These are phyloP conservation scores for Populus hybrid DNA, from an alignment of 441 rosid species.

Conservation along the genomic window DNA sequence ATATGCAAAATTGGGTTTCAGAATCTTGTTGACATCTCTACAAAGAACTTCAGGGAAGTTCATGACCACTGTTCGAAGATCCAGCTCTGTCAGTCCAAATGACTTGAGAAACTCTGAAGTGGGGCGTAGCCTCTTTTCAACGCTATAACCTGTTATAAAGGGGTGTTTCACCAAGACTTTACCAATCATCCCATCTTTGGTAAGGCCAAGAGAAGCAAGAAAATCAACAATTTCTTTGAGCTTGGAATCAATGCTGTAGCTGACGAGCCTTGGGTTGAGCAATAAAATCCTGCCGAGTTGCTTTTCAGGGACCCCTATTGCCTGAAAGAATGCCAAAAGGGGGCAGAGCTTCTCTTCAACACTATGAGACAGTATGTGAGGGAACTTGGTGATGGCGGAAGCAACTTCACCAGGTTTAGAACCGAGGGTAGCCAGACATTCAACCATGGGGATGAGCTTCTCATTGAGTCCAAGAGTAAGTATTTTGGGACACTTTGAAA, in stretches of 20 bases:
- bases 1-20: conserved; percentile 58
- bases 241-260: conserved; percentile 87
- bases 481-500: conserved; percentile 87
- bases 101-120: conserved; percentile 70
- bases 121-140: conserved; percentile 73
- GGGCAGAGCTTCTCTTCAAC: conserved; percentile 97
- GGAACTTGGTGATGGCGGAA: conserved; percentile 74
- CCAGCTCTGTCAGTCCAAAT: conserved; percentile 47
- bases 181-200: conserved; percentile 69
- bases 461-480: conserved; percentile 64
- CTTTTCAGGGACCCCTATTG: conserved; percentile 78
- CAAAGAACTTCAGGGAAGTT: conserved; percentile 80
- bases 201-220: conserved; percentile 68
- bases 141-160: conserved; percentile 85
- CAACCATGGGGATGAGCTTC: conserved; percentile 83
- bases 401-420: conserved; percentile 68
- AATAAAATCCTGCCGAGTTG: conserved; percentile 78
- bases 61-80: conserved; percentile 54
- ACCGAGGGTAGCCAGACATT: conserved; percentile 71
- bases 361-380: conserved; percentile 81
- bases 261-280: conserved; percentile 86
- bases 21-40: conserved; percentile 66
- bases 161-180: conserved; percentile 75
- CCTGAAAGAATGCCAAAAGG: conserved; percentile 88
- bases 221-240: conserved; percentile 58